A percentile compares a stretch with the other conserved stretches of the same genome.
phyloP scores from a whole-genome alignment of 352 stramenopile species.

The Blastocystis hominis region DNA sequence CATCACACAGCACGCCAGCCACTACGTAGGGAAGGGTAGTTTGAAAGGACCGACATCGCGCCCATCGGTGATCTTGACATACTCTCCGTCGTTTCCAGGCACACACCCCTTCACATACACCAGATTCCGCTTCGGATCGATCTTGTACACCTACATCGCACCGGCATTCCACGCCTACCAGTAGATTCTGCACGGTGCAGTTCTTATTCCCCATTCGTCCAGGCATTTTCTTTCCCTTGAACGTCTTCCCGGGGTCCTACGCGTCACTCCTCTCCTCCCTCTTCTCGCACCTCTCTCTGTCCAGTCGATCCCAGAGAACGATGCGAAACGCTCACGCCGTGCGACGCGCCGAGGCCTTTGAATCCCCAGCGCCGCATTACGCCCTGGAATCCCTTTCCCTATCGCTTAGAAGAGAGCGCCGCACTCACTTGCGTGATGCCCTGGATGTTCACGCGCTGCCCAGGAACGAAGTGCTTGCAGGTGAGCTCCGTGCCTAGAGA shows the following conservation, averaged over 20 bases:
- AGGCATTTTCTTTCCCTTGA: slow-evolving; percentile 99
- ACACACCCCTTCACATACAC: slow-evolving; percentile 83
- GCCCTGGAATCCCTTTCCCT: slow-evolving; percentile 83
- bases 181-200: slow-evolving; percentile 84
- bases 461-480: slow-evolving; percentile 89
- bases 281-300: slow-evolving; percentile 74
- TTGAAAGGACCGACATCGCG: not conserved
- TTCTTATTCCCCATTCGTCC: slow-evolving; percentile 83
- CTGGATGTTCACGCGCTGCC: slow-evolving; percentile 92
- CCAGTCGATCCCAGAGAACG: slow-evolving; percentile 86
- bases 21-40: slow-evolving; percentile 47
- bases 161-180: slow-evolving; percentile 61
- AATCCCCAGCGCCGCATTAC: slow-evolving; percentile 98
- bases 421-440: slow-evolving; percentile 76
- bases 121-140: slow-evolving; percentile 81
- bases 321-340: slow-evolving; percentile 94
- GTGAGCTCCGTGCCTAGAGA: slow-evolving; percentile 78
- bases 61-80: slow-evolving; percentile 52
- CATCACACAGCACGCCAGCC: not conserved
- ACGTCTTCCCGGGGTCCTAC: slow-evolving; percentile 86
- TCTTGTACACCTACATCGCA: slow-evolving; percentile 71
- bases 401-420: too few species aligned
- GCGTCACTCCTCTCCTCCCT: not conserved
- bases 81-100: slow-evolving; percentile 73
- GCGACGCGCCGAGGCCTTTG: slow-evolving; percentile 82